Evolutionary conservation across 352 stramenopile genomes (phyloP).

Genomic region (Phytophthora pini): DNA sequence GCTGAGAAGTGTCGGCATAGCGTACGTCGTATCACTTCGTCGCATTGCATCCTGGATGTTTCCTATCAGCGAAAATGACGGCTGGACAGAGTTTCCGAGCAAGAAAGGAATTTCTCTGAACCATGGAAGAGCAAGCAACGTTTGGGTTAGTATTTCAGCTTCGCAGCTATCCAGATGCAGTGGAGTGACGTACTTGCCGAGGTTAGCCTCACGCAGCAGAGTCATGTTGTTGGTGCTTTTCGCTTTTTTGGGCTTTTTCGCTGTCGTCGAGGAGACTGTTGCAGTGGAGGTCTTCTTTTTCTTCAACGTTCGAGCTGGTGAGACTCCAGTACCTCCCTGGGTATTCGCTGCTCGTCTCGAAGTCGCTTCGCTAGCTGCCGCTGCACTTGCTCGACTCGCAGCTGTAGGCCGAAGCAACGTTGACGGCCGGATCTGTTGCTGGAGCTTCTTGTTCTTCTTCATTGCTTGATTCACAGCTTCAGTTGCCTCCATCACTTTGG

Average conservation of each 20-base stretch:
- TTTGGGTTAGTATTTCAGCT: neutral
- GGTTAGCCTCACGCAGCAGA: conserved; percentile 66
- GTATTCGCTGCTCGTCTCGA: conserved; percentile 27
- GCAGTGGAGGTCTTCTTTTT: conserved; percentile 34
- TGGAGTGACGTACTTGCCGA: conserved; percentile 57
- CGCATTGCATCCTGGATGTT: conserved; percentile 78
- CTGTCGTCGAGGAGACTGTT: conserved; percentile 10
- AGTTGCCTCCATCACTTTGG: conserved; percentile 67
- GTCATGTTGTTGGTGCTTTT: conserved; percentile 68
- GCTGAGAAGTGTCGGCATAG: conserved; percentile 36
- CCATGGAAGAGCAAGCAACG: neutral
- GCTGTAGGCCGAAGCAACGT: conserved; percentile 62
- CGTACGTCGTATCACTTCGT: conserved; percentile 67
- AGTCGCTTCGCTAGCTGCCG: conserved; percentile 13
- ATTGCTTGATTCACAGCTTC: conserved; percentile 57
- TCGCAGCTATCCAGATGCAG: neutral
- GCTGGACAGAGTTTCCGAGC: conserved; percentile 56
- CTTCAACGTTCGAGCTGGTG: conserved; percentile 17
- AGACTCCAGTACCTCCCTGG: neutral
- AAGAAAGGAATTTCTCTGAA: conserved; percentile 74
- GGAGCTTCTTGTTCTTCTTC: conserved; percentile 66
- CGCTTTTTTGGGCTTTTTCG: conserved; percentile 45
- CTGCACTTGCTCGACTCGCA: conserved; percentile 54
- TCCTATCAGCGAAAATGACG: conserved; percentile 76
- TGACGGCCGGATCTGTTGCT: conserved; percentile 54